Conservation (phyloP, 225 moss, liverwort and hornwort genomes). For the Pleurozium schreberi region DNA sequence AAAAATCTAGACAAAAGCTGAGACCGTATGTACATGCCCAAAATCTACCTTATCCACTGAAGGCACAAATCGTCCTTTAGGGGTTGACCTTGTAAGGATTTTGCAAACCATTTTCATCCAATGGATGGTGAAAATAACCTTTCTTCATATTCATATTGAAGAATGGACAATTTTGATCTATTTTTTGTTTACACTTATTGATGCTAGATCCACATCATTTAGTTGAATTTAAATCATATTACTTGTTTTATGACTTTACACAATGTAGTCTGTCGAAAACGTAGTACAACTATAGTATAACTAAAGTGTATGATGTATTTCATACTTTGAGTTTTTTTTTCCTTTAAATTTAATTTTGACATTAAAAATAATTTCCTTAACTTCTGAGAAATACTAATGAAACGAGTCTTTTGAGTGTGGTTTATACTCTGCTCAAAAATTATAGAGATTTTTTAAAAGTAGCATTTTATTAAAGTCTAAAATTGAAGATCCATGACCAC, state of each 20-base stretch:
- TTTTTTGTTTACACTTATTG: neutral
- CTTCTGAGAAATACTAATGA: too few species aligned
- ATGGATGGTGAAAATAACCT: neutral
- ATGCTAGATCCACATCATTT: neutral
- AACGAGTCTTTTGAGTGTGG: neutral
- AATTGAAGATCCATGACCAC: neutral
- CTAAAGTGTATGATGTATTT: neutral
- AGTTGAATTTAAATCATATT: neutral
- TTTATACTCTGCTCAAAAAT: fast-evolving
- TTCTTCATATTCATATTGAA: neutral
- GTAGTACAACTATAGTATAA: fast-evolving
- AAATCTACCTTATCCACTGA: too few species aligned
- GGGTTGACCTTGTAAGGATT: fast-evolving
- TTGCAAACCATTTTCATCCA: fast-evolving
- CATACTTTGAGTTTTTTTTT: neutral
- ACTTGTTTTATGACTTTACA: neutral
- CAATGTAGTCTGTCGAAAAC: neutral
- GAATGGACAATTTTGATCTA: neutral
- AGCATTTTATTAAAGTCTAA: neutral
- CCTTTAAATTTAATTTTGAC: neutral
- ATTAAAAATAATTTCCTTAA: neutral
- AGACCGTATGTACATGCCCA: too few species aligned
- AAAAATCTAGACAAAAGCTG: too few species aligned
- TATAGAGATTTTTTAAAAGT: neutral
- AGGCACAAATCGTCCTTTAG: too few species aligned